Conservation (phyloP, 208 protist genomes). For the Leishmania guyanensis region DNA sequence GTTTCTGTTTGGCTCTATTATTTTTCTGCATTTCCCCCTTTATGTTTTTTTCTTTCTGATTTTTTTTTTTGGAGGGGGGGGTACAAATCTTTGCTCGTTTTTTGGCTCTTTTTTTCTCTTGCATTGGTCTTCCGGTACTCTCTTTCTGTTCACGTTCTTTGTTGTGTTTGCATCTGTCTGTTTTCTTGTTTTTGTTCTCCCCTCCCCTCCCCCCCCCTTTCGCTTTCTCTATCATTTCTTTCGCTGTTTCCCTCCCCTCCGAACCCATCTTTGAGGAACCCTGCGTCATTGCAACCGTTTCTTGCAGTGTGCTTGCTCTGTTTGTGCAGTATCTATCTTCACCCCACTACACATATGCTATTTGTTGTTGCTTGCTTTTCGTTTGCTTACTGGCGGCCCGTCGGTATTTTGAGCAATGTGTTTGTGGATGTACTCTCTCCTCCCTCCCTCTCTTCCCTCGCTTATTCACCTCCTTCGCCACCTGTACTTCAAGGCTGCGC, state of each 20-base stretch:
- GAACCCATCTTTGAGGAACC: neutral
- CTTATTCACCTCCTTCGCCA: neutral
- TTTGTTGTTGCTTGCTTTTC: neutral
- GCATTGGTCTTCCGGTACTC: neutral
- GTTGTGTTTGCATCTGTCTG: conserved; percentile 2
- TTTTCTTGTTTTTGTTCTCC: neutral
- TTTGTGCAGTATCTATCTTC: neutral
- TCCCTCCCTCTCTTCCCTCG: neutral
- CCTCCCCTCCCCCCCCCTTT: neutral
- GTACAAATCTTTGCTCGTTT: neutral
- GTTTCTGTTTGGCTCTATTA: neutral
- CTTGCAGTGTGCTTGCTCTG: neutral
- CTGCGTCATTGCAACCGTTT: neutral
- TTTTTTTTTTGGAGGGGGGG: neutral
- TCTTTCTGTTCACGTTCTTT: neutral
- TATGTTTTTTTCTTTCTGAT: neutral
- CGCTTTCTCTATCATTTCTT: neutral
- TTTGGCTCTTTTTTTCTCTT: neutral
- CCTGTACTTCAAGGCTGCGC: conserved; percentile 2
- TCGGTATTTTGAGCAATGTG: neutral
- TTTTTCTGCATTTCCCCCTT: neutral
- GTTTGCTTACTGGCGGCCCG: neutral
- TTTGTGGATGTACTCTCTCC: neutral
- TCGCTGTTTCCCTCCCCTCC: too few relatives aligned
- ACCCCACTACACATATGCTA: neutral